Evolutionary conservation across 495 filamentous ascomycete genomes (phyloP).

Genomic region (Geopyxis carbonaria): DNA sequence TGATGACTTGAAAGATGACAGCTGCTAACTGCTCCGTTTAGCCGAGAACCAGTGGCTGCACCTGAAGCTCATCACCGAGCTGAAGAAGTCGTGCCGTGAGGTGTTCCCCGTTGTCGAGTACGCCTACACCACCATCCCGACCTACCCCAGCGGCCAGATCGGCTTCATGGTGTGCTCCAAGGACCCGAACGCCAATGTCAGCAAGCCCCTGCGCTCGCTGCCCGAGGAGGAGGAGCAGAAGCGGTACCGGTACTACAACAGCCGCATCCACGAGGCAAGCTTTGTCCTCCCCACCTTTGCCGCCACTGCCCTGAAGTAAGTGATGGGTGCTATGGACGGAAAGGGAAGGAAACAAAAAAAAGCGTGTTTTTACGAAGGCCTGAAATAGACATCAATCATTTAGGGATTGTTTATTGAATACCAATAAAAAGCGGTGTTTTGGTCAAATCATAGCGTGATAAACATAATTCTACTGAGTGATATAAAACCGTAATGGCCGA

Average conservation of each 20-base stretch:
- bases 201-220: slow-evolving; percentile 63
- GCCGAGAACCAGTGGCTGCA: slow-evolving; percentile 99
- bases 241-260: slow-evolving; percentile 88
- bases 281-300: slow-evolving; percentile 91
- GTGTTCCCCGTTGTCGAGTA: slow-evolving; percentile 97
- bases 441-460: too few species aligned
- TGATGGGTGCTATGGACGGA: too few species aligned
- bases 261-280: slow-evolving; percentile 80
- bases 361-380: too few species aligned
- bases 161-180: slow-evolving; percentile 99
- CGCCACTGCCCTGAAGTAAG: slow-evolving; percentile 50
- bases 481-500: too few species aligned
- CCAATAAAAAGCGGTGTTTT: too few species aligned
- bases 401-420: too few species aligned
- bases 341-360: slow-evolving; percentile 5
- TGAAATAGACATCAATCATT: too few species aligned
- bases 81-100: slow-evolving; percentile 91
- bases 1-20: not conserved
- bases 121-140: slow-evolving; percentile 98
- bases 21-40: slow-evolving; percentile 26
- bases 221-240: slow-evolving; percentile 74
- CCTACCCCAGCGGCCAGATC: slow-evolving; percentile 97
- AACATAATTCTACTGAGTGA: too few species aligned
- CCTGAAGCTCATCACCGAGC: slow-evolving; percentile 68
- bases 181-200: slow-evolving; percentile 67